phyloP scores from a whole-genome alignment of 768 basidiomycete genomes.

The Russula sp. region DNA sequence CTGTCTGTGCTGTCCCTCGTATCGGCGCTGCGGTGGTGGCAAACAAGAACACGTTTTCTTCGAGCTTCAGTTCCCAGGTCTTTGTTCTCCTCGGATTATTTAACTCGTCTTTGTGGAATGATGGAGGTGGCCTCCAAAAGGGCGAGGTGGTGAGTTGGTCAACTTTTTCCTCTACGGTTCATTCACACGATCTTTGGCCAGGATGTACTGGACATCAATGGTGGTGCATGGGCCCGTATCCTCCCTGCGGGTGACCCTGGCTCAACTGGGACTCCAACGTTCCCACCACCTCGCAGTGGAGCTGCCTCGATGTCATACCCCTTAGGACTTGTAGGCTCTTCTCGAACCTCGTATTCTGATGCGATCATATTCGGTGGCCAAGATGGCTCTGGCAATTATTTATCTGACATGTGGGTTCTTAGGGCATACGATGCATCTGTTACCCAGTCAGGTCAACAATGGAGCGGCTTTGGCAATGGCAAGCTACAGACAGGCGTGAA shows the following conservation, averaged over 20 bases:
- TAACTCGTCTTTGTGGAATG: slow-evolving; percentile 58
- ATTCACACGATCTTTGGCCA: slow-evolving; percentile 24
- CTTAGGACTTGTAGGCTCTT: slow-evolving; percentile 48
- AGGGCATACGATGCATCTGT: slow-evolving; percentile 61
- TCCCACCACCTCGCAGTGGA: slow-evolving; percentile 65
- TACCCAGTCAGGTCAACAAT: slow-evolving; percentile 45
- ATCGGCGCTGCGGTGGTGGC: slow-evolving; percentile 50
- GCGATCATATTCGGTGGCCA: slow-evolving; percentile 75
- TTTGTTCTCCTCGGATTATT: slow-evolving; percentile 65
- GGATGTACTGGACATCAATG: slow-evolving; percentile 55
- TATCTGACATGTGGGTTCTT: slow-evolving; percentile 73
- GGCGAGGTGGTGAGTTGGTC: slow-evolving; percentile 64
- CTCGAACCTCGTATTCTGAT: slow-evolving; percentile 47
- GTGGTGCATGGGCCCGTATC: slow-evolving; percentile 63
- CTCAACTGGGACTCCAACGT: slow-evolving; percentile 37
- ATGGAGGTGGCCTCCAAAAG: slow-evolving; percentile 46
- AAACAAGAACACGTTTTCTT: slow-evolving; percentile 50
- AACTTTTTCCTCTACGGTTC: neutral
- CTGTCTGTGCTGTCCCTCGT: slow-evolving; percentile 54
- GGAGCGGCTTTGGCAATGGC: slow-evolving; percentile 63
- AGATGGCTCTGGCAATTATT: slow-evolving; percentile 55
- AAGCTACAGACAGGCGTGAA: slow-evolving; percentile 51
- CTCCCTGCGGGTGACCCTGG: slow-evolving; percentile 73
- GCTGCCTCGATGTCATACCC: slow-evolving; percentile 54
- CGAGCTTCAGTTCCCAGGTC: slow-evolving; percentile 54